Percentiles rank a stretch among this genome's conserved stretches.
Conservation (phyloP, 331 rosid species). For the Saraca asoca region DNA sequence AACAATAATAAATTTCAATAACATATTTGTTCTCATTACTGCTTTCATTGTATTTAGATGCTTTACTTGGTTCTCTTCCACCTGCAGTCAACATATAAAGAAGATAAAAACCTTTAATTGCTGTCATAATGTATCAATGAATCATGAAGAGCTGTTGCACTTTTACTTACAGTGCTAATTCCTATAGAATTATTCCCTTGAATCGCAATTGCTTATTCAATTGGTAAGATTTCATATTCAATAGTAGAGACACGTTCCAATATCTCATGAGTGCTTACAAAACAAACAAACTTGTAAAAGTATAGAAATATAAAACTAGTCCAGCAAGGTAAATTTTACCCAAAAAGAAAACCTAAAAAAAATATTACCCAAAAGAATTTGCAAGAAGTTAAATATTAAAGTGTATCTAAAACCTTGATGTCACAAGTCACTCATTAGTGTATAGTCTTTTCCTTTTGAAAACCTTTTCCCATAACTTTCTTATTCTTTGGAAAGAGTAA, state of each 20-base stretch:
- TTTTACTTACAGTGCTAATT: constrained; percentile 56
- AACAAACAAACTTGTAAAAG: constrained; percentile 82
- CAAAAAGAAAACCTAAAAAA: too few species aligned
- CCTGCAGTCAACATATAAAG: constrained; percentile 54
- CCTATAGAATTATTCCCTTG: constrained; percentile 79
- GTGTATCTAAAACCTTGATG: not conserved
- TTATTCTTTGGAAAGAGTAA: constrained; percentile 24
- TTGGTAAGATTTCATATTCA: constrained; percentile 90
- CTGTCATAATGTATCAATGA: not conserved
- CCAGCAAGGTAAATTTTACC: not conserved
- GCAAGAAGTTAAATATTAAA: too few species aligned
- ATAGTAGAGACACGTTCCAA: constrained; percentile 83
- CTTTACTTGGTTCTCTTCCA: constrained; percentile 66
- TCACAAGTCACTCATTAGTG: constrained; percentile 8
- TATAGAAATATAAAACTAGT: constrained; percentile 25
- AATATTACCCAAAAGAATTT: too few species aligned
- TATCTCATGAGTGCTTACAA: constrained; percentile 93
- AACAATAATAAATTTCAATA: constrained; percentile 32
- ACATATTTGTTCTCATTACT: constrained; percentile 26
- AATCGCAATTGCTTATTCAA: constrained; percentile 90
- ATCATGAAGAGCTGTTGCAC: constrained; percentile 23
- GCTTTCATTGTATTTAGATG: constrained; percentile 64
- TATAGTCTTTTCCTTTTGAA: constrained; percentile 15
- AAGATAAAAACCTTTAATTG: constrained; percentile 32
- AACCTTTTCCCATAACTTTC: constrained; percentile 28